These are phyloP conservation scores for Phaeolepiota aurea DNA, from an alignment of 768 basidiomycete species.

Conservation along the genomic window DNA sequence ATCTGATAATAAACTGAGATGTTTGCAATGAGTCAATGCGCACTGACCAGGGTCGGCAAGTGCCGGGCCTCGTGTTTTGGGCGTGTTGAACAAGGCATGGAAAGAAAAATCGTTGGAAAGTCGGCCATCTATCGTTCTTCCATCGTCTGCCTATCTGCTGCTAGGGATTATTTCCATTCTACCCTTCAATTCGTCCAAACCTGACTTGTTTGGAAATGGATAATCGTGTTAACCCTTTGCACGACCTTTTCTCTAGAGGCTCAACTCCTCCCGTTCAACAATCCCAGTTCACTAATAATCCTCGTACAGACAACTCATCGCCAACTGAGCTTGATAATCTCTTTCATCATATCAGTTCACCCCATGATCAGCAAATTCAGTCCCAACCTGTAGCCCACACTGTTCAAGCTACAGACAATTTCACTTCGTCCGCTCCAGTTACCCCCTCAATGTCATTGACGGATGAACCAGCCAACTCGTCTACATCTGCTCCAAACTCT, in stretches of 20 bases:
- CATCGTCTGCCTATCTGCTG: conserved; percentile 5
- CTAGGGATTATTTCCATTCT: conserved; percentile 4
- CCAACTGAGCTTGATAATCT: conserved; percentile 61
- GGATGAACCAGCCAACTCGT: conserved; percentile 35
- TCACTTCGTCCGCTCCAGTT: conserved; percentile 23
- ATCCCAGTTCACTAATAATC: conserved; percentile 23
- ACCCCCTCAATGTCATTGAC: conserved; percentile 35
- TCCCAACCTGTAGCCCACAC: conserved; percentile 13
- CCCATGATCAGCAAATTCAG: conserved; percentile 28
- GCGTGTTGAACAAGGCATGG: conserved; percentile 23
- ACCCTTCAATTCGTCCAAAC: conserved; percentile 3
- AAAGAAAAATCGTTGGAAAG: conserved; percentile 13
- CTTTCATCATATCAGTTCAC: conserved; percentile 44
- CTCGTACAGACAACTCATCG: conserved; percentile 31
- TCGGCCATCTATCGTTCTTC: conserved; percentile 6
- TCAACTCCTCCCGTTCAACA: conserved; percentile 38
- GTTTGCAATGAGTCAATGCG: conserved; percentile 5
- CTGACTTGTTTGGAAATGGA: conserved; percentile 24
- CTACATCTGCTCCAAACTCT: conserved; percentile 30
- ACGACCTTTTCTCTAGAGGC: conserved; percentile 48
- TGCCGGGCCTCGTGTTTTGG: conserved; percentile 36
- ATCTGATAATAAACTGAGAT: neutral
- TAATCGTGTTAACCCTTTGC: conserved; percentile 28
- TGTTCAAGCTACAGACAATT: conserved; percentile 15
- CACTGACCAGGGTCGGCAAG: conserved; percentile 14